Conservation (phyloP, 129 eudicot species). For the Deinandra increscens region DNA sequence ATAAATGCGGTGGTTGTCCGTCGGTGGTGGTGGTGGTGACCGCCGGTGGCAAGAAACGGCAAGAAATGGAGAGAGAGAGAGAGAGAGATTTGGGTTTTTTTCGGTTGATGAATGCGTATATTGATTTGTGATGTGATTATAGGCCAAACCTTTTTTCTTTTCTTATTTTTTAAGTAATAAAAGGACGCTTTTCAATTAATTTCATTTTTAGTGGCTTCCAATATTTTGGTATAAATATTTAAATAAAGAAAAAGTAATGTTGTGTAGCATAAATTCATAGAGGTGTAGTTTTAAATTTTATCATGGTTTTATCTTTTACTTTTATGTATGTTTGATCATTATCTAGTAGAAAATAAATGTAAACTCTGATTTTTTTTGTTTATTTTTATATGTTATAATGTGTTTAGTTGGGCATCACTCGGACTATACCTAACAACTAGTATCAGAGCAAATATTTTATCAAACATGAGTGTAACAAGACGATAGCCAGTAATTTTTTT, state of each 20-base stretch:
- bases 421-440: too few species aligned
- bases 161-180: conserved; percentile 14
- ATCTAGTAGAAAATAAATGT: too few species aligned
- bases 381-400: too few species aligned
- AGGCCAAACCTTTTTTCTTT: conserved; percentile 26
- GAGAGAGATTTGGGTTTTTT: conserved; percentile 10
- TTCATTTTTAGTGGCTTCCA: neutral
- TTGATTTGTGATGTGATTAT: conserved; percentile 25
- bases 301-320: neutral
- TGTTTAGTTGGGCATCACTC: too few species aligned
- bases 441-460: too few species aligned
- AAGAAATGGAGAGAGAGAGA: neutral
- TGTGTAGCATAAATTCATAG: neutral
- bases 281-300: neutral
- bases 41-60: too few species aligned
- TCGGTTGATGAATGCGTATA: conserved; percentile 24
- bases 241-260: too few species aligned
- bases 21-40: neutral
- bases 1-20: neutral
- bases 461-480: too few species aligned
- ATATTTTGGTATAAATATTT: conserved; percentile 1
- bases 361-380: too few species aligned
- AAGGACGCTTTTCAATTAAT: conserved; percentile 25
- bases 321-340: too few species aligned
- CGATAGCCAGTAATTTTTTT: too few species aligned